These are phyloP conservation scores for Oryza glaberrima DNA, from an alignment of 176 grass and related monocot genomes.

Conservation along the genomic window DNA sequence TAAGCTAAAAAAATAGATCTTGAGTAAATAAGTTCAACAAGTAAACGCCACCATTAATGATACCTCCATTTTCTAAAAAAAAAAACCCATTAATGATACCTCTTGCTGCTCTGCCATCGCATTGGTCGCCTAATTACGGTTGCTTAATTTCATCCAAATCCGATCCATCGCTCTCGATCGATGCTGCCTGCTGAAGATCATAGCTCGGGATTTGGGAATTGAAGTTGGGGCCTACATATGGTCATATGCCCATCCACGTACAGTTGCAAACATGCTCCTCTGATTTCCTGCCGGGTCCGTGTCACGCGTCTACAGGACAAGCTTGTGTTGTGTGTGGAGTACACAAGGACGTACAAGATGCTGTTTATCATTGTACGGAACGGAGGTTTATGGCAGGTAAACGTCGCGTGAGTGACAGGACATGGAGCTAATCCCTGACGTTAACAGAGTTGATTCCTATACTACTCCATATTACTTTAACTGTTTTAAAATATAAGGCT, in stretches of 20 bases:
- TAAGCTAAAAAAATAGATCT: too few relatives aligned
- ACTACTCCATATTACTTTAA: too few relatives aligned
- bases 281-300: neutral
- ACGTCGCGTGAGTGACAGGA: neutral
- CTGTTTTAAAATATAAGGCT: too few relatives aligned
- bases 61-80: neutral
- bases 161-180: neutral
- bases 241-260: neutral
- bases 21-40: too few relatives aligned
- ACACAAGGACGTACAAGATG: neutral
- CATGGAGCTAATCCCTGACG: neutral
- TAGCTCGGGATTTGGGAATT: neutral
- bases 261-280: neutral
- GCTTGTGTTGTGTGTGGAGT: neutral
- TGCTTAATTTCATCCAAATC: neutral
- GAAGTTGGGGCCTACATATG: neutral
- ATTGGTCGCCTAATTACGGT: neutral
- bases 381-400: neutral
- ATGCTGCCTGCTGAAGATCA: neutral
- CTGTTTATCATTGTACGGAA: neutral
- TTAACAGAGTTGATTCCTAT: neutral
- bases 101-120: neutral
- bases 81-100: neutral
- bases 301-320: neutral
- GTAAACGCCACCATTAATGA: neutral